Percentiles rank a stretch among this genome's conserved stretches.
Conservation (phyloP, 192 early-diverging fungal genomes). For the Backusella circina region DNA sequence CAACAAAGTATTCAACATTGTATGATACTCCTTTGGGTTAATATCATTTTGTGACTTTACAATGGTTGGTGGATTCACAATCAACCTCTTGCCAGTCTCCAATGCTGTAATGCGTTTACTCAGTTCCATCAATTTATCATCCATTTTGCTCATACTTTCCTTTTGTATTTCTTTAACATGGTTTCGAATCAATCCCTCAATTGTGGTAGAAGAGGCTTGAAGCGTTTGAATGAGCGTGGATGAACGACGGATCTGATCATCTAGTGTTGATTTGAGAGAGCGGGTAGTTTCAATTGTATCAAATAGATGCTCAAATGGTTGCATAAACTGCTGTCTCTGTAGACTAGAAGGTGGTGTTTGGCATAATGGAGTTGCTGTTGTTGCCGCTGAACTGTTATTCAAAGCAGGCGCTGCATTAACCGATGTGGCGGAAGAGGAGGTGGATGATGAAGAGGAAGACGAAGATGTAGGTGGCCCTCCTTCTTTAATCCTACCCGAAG, state of each 20-base stretch:
- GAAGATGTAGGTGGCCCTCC: not conserved
- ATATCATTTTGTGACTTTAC: constrained; percentile 33
- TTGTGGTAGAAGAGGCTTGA: constrained; percentile 66
- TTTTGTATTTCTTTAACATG: constrained; percentile 76
- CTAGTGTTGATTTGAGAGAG: constrained; percentile 62
- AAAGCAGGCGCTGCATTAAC: constrained; percentile 32
- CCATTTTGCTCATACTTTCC: constrained; percentile 46
- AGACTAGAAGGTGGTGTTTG: constrained; percentile 17
- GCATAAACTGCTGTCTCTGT: constrained; percentile 51
- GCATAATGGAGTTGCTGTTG: constrained; percentile 24
- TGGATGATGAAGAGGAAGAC: constrained; percentile 37
- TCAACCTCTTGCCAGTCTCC: not conserved
- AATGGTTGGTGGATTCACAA: constrained; percentile 23
- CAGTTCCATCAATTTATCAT: constrained; percentile 36
- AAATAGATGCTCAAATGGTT: constrained; percentile 50
- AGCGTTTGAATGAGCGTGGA: constrained; percentile 70
- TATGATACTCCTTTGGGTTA: constrained; percentile 24
- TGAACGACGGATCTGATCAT: constrained; percentile 75
- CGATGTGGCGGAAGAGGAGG: constrained; percentile 18
- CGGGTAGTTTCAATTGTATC: constrained; percentile 57
- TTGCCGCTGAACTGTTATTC: constrained; percentile 32
- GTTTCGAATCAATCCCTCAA: constrained; percentile 69
- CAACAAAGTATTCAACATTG: constrained; percentile 18
- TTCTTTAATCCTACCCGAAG: not conserved
- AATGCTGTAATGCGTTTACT: constrained; percentile 6